Evolutionary conservation across 371 early-diverging fungal genomes (phyloP), one percentile per base, ranked within the genome.

Genomic region (Apophysomyces variabilis): DNA sequence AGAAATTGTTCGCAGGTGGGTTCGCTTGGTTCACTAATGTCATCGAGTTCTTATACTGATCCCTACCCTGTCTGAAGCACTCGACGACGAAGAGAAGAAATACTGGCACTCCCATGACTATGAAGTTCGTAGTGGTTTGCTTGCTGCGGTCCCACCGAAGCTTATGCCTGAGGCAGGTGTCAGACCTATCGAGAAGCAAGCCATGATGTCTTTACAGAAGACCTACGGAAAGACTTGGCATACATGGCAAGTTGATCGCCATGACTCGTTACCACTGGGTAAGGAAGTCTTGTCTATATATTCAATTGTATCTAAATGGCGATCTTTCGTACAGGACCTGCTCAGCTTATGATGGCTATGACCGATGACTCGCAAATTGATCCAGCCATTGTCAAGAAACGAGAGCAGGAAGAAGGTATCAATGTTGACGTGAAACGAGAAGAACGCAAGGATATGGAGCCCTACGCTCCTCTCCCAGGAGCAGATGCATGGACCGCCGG

Each of bases 61-160:
- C 13, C 41, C 36, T 12, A 21, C 37, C 37, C 13, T n/a, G n/a
- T n/a, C 3, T 45, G 13, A 13, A 80, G 78, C 54, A 1, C 70
- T 80, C 16, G 70, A 75, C 39, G 75, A 73, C 5, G 67, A 77
- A 7, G 82, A 84, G 67, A 81, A 81, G 44, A 75, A 66, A 50
- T 81, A 64, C 65, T 84, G 84, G 82, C 84, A 81, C 64, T 84
- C 84, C 4, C 82, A 81, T 69, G 71, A 75, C 45, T 79, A 70
- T 62, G 84, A 83, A 62, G 74, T 78, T 41, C 73, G 74, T 56
- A 67, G 72, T 16, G 82, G 84, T 36, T 11, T 76, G 18, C 47
- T 84, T 12, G 72, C 77, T 9, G 44, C 67, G 21, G 71, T 73
- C 7, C 32, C 69, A 50, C 71, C 73, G 41, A 7, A 67, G 7